These are phyloP conservation scores for Salix purpurea DNA, from an alignment of 345 rosid genomes.

Conservation along the genomic window DNA sequence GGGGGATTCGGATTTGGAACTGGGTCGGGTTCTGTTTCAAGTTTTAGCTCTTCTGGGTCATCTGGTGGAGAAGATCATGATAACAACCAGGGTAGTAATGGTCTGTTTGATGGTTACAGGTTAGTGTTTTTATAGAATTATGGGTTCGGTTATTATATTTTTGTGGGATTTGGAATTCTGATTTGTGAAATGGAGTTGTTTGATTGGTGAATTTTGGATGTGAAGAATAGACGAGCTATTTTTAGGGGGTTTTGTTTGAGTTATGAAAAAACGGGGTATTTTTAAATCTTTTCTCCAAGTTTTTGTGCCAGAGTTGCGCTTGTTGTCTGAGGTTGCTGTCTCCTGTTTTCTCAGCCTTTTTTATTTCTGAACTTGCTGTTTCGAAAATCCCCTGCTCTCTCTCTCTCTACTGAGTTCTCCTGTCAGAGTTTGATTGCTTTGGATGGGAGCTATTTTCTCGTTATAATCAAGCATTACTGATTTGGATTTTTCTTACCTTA, in stretches of 20 bases:
- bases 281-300: not conserved
- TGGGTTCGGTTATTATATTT: not conserved
- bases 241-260: not conserved
- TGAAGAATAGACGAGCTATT: not conserved
- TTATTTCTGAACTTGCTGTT: not conserved
- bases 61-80: slow-evolving; percentile 60
- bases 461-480: not conserved
- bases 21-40: slow-evolving; percentile 66
- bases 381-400: not conserved
- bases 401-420: not conserved
- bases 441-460: slow-evolving; percentile 1
- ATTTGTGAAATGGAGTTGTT: not conserved
- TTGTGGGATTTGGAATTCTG: not conserved
- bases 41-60: slow-evolving; percentile 84
- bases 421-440: slow-evolving; percentile 12
- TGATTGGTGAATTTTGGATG: not conserved
- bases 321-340: slow-evolving; percentile 9
- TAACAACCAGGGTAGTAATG: slow-evolving; percentile 32
- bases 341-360: slow-evolving; percentile 14
- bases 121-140: slow-evolving; percentile 14
- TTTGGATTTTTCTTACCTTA: not conserved
- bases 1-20: slow-evolving; percentile 34
- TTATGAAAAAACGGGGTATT: not conserved
- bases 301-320: slow-evolving; percentile 23
- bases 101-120: slow-evolving; percentile 43